Evolutionary conservation across 2,329 filamentous ascomycete genomes (phyloP).

Genomic region (Pseudodiploospora longispora): DNA sequence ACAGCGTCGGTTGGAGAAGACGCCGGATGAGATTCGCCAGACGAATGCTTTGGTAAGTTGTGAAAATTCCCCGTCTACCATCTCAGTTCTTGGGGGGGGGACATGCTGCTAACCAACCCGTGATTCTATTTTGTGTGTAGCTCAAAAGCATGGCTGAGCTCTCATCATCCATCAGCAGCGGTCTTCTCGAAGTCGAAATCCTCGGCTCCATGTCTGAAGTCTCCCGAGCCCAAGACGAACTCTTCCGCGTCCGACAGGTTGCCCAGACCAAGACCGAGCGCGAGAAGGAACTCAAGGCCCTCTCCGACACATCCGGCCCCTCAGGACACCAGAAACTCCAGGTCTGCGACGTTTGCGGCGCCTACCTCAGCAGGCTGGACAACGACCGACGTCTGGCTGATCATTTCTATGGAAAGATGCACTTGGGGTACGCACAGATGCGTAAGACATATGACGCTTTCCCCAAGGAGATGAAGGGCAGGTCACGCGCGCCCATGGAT

Average conservation of each 20-base stretch:
- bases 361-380: conserved; percentile 84
- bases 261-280: conserved; percentile 74
- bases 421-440: conserved; percentile 96
- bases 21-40: conserved; percentile 92
- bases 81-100: neutral
- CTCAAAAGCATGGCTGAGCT: conserved; percentile 83
- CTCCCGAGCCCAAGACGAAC: conserved; percentile 74
- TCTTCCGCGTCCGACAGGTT: conserved; percentile 74
- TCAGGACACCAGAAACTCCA: conserved; percentile 96
- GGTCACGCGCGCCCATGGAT: conserved; percentile 51
- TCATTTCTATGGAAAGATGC: conserved; percentile 99
- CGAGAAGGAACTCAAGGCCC: conserved; percentile 80
- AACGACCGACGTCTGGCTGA: conserved; percentile 91
- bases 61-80: neutral
- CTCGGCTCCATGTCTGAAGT: conserved; percentile 77
- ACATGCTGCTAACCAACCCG: neutral
- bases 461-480: conserved; percentile 74
- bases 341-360: conserved; percentile 96
- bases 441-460: conserved; percentile 85
- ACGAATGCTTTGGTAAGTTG: conserved; percentile 67
- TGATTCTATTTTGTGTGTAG: conserved; percentile 12
- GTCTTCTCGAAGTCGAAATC: conserved; percentile 77
- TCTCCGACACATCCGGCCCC: conserved; percentile 87
- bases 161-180: conserved; percentile 66
- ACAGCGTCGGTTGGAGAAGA: conserved; percentile 89